phyloP scores from a whole-genome alignment of 129 eudicot species.

The Flaveria linearis region DNA sequence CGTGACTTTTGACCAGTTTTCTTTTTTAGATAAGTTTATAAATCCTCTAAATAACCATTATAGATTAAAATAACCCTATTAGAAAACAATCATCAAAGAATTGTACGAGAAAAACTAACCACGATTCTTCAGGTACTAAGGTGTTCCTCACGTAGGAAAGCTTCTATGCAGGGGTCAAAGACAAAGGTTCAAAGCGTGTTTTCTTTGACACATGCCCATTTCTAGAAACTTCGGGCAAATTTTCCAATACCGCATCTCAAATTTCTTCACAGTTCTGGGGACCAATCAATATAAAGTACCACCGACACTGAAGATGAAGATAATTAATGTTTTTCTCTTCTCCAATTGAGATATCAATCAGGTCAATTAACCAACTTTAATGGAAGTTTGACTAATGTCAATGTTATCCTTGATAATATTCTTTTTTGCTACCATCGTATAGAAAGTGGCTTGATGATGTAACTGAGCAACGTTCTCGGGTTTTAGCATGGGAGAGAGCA shows the following conservation, averaged over 20 bases:
- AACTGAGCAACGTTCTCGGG: slow-evolving; percentile 34
- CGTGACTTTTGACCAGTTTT: neutral
- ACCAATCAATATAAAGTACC: slow-evolving; percentile 80
- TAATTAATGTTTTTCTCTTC: slow-evolving; percentile 65
- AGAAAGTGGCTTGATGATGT: slow-evolving; percentile 38
- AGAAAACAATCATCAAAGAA: neutral
- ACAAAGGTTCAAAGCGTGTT: slow-evolving; percentile 82
- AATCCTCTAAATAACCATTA: neutral
- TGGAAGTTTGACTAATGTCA: slow-evolving; percentile 57
- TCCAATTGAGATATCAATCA: slow-evolving; percentile 70
- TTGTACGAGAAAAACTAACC: slow-evolving; percentile 53
- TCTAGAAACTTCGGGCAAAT: slow-evolving; percentile 75
- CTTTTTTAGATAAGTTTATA: neutral
- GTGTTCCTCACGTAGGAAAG: slow-evolving; percentile 93
- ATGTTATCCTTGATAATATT: slow-evolving; percentile 26
- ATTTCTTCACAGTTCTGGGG: slow-evolving; percentile 63
- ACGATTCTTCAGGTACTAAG: slow-evolving; percentile 95
- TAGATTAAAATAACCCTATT: neutral
- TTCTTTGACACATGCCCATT: slow-evolving; percentile 61
- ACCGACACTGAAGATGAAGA: slow-evolving; percentile 65
- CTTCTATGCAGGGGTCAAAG: slow-evolving; percentile 79
- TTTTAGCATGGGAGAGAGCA: slow-evolving; percentile 71
- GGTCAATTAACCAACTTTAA: slow-evolving; percentile 68
- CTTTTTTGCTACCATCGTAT: slow-evolving; percentile 23
- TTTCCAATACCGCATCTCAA: slow-evolving; percentile 64